Percentiles rank a stretch among this genome's conserved stretches.
Conservation (phyloP, 192 early-diverging fungal species). For the Phlyctochytrium planicorne region DNA sequence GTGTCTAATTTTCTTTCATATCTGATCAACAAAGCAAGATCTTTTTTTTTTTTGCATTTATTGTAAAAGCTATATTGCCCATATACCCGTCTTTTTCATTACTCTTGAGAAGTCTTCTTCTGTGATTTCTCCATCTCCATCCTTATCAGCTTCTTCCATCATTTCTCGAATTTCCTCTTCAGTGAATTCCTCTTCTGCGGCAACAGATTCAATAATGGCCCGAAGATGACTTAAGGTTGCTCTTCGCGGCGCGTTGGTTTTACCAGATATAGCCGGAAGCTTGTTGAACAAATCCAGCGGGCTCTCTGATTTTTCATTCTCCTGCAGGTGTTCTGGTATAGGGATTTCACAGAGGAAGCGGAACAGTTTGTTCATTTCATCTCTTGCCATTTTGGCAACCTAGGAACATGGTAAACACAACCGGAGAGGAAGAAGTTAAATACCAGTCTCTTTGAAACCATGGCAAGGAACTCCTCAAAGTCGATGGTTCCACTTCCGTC, state of each 20-base stretch:
- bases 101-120: conserved; percentile 47
- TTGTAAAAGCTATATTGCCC: conserved; percentile 6
- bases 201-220: background rate
- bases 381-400: conserved; percentile 32
- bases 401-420: background rate
- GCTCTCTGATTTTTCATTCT: background rate
- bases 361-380: conserved; percentile 33
- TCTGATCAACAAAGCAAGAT: background rate
- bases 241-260: background rate
- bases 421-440: background rate
- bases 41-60: background rate
- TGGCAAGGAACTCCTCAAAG: conserved; percentile 42
- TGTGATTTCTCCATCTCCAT: conserved; percentile 47
- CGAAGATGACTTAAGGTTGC: background rate
- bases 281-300: background rate
- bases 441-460: conserved; percentile 37
- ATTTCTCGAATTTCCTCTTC: conserved; percentile 51
- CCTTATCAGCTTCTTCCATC: conserved; percentile 52
- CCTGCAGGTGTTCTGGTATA: background rate
- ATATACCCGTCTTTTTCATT: conserved; percentile 41
- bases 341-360: conserved; percentile 22
- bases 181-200: conserved; percentile 31
- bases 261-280: background rate
- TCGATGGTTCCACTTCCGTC: conserved; percentile 49
- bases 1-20: background rate